Percentiles rank a stretch among this genome's conserved stretches.
Evolutionary conservation across 2,329 filamentous ascomycete species (phyloP).

Genomic region (Colletotrichum sp.): DNA sequence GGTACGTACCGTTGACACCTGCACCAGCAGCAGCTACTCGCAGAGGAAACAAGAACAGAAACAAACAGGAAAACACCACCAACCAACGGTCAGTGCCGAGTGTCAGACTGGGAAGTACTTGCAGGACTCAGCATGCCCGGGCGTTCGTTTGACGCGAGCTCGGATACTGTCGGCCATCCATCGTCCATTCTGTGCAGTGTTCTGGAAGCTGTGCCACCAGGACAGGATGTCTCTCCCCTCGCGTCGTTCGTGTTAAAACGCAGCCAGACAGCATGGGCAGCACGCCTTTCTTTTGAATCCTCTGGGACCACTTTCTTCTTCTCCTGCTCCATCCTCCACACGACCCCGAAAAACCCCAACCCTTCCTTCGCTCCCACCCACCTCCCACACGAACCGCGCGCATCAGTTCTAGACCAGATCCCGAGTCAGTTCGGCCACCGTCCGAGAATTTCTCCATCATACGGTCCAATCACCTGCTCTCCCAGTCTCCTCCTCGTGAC

Average conservation of each 20-base stretch:
- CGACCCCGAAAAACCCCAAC: background rate
- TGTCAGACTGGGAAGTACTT: background rate
- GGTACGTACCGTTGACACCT: background rate
- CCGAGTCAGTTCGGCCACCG: conserved; percentile 14
- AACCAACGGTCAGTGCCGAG: background rate
- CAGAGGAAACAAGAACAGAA: background rate
- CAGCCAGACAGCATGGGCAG: background rate
- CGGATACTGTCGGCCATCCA: background rate
- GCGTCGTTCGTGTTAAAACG: background rate
- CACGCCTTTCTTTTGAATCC: background rate
- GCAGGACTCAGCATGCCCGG: background rate
- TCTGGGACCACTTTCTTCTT: background rate
- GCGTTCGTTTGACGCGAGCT: background rate
- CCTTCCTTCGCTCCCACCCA: background rate
- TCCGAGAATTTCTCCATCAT: conserved; percentile 16
- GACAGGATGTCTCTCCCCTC: background rate
- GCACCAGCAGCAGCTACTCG: background rate
- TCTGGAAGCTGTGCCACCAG: background rate
- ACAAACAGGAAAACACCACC: background rate
- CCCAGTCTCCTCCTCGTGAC: background rate
- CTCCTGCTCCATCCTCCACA: background rate
- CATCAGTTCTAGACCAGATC: conserved; percentile 3
- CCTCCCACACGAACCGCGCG: background rate
- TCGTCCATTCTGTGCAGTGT: background rate
- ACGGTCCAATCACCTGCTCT: background rate